Conservation (phyloP, 2,329 filamentous ascomycete genomes). For the Fusarium pseudonygamai region DNA sequence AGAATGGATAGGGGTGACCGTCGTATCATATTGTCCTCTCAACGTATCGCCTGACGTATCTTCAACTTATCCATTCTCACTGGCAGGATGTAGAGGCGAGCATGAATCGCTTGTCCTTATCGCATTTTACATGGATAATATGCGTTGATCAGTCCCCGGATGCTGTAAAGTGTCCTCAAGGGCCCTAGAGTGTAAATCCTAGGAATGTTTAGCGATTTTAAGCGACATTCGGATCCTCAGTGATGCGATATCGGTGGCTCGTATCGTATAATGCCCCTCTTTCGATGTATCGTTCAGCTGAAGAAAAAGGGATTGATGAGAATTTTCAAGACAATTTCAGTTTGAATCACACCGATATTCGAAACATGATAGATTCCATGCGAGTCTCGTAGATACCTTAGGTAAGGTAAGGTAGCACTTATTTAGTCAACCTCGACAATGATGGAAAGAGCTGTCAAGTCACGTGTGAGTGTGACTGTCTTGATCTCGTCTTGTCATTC, state of each 20-base stretch:
- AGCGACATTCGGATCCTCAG: constrained; percentile 27
- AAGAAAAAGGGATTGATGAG: background rate
- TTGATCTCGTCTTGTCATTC: background rate
- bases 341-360: background rate
- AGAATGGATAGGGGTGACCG: background rate
- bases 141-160: background rate
- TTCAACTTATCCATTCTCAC: background rate
- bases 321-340: background rate
- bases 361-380: background rate
- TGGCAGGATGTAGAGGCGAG: background rate
- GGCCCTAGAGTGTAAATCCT: no score
- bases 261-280: background rate
- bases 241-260: background rate
- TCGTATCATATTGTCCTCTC: background rate
- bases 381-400: no score
- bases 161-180: no score
- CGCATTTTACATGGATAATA: background rate
- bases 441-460: background rate
- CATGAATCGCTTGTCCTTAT: constrained; percentile 10
- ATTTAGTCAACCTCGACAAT: background rate
- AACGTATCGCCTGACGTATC: background rate
- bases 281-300: background rate
- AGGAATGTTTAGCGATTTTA: constrained; percentile 6
- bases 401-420: background rate
- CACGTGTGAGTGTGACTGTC: background rate